Evolutionary conservation across 2,329 filamentous ascomycete species (phyloP).

Genomic region (Trichoderma polysporum): DNA sequence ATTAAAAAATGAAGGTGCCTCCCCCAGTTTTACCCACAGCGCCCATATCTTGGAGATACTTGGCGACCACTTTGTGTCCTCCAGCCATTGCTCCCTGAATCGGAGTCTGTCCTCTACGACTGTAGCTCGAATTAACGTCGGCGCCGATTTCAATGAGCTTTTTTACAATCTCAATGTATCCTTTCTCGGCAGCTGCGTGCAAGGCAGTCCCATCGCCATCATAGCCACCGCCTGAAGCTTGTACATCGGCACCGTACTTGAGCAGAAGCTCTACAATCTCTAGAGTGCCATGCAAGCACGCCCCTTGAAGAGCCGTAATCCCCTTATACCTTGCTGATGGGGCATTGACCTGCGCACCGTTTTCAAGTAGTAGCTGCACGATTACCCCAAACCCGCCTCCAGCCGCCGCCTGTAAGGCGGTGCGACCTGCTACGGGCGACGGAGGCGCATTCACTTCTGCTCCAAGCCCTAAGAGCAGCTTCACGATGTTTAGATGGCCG

Average conservation of each 20-base stretch:
- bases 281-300: constrained; percentile 31
- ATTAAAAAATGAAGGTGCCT: constrained; percentile 6
- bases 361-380: constrained; percentile 29
- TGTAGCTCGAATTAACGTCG: constrained; percentile 33
- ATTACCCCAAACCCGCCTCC: constrained; percentile 26
- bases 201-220: constrained; percentile 20
- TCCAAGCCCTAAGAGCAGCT: constrained; percentile 26
- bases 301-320: constrained; percentile 40
- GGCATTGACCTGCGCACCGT: constrained; percentile 36
- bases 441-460: constrained; percentile 35
- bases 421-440: constrained; percentile 9
- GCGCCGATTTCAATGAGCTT: neutral
- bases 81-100: constrained; percentile 37
- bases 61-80: constrained; percentile 41
- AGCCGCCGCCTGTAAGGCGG: constrained; percentile 39
- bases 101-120: constrained; percentile 31
- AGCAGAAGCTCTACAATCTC: constrained; percentile 32
- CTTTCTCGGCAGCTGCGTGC: constrained; percentile 24
- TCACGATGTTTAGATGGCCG: constrained; percentile 19
- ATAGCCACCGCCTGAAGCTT: constrained; percentile 24
- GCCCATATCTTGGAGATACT: constrained; percentile 41
- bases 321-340: constrained; percentile 36
- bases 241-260: constrained; percentile 31
- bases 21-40: constrained; percentile 19
- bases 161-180: constrained; percentile 16